Evolutionary conservation across 306 rosid genomes (phyloP).

Genomic region (Cucumis sativus): Cucumber_9930_V3 NC_026656.2:21128501-21129000

Average conservation of each 20-base stretch:
- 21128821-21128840: not conserved
- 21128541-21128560: slow-evolving; percentile 25
- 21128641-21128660: not conserved
- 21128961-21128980: too few species aligned
- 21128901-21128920: too few species aligned
- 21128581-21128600: slow-evolving; percentile 46
- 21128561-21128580: slow-evolving; percentile 34
- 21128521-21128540: slow-evolving; percentile 54
- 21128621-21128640: slow-evolving; percentile 57
- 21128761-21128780: not conserved
- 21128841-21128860: not conserved
- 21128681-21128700: not conserved
- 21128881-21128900: not conserved
- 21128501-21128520: slow-evolving; percentile 40
- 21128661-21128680: not conserved
- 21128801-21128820: not conserved
- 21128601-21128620: slow-evolving; percentile 23
- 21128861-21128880: not conserved
- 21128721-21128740: too few species aligned
- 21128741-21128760: not conserved
- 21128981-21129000: too few species aligned
- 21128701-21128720: too few species aligned
- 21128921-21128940: too few species aligned
- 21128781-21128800: not conserved
- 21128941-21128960: too few species aligned